Evolutionary conservation across 2,329 filamentous ascomycete species (phyloP).

Genomic region (Trichophyton verrucosum): DNA sequence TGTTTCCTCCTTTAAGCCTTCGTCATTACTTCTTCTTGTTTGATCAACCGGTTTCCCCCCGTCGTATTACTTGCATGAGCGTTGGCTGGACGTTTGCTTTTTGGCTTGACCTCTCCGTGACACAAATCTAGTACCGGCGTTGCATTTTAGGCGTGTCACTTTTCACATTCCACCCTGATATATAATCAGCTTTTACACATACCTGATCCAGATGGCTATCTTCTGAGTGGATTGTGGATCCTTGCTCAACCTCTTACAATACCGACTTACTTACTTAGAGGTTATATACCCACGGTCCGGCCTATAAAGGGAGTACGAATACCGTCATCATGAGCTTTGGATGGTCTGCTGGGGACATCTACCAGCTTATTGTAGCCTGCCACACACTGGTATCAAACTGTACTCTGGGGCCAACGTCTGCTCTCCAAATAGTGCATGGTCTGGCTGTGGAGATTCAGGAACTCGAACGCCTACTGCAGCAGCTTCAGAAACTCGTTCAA

Average conservation of each 20-base stretch:
- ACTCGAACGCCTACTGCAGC: slow-evolving; percentile 8
- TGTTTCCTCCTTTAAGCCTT: not conserved
- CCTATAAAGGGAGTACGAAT: not conserved
- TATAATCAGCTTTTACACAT: not conserved
- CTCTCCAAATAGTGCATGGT: slow-evolving; percentile 4
- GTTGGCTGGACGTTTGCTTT: not conserved
- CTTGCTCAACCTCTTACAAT: not conserved
- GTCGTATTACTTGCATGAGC: not conserved
- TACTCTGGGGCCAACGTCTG: slow-evolving; percentile 10
- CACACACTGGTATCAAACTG: slow-evolving; percentile 10
- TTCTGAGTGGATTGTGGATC: not conserved
- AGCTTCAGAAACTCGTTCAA: slow-evolving; percentile 8
- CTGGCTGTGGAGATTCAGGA: slow-evolving; percentile 10
- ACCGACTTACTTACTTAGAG: not conserved
- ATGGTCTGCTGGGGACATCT: slow-evolving; percentile 12
- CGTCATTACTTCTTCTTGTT: not conserved
- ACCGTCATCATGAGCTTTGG: slow-evolving; percentile 12
- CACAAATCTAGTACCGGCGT: not conserved
- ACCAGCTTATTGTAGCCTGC: slow-evolving; percentile 11
- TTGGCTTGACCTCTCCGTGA: not conserved
- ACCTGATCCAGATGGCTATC: not conserved
- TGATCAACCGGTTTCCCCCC: not conserved
- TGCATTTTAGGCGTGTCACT: too few species aligned
- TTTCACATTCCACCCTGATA: not conserved
- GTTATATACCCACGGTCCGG: not conserved